Evolutionary conservation across 306 rosid genomes (phyloP).

Genomic region (Cajanus cajan): DNA sequence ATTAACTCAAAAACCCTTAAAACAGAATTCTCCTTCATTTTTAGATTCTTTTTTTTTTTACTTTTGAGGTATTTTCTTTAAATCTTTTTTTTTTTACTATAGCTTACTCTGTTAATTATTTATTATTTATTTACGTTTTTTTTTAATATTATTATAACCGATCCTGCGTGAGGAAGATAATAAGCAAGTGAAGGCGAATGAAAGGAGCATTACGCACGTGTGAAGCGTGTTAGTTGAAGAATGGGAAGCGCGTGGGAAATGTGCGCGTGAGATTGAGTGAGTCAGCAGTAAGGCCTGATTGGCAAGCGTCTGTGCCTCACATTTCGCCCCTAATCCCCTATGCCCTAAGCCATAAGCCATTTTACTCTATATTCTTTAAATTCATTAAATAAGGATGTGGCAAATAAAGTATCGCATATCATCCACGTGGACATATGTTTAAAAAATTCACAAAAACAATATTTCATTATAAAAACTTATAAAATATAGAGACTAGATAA

Average conservation of each 20-base stretch:
- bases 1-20: not conserved
- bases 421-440: no score
- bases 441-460: no score
- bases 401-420: no score
- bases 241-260: not conserved
- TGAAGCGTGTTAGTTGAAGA: constrained; percentile 5
- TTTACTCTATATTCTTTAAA: no score
- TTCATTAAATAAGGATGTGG: no score
- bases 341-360: no score
- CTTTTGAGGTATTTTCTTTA: no score
- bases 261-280: constrained; percentile 38
- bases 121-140: not conserved
- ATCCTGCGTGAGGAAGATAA: not conserved
- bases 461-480: no score
- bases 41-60: not conserved
- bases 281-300: constrained; percentile 15
- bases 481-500: no score
- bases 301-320: not conserved
- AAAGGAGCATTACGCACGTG: constrained; percentile 32
- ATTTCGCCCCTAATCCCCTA: no score
- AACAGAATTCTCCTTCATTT: not conserved
- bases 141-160: not conserved
- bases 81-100: not conserved
- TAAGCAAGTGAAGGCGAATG: constrained; percentile 26
- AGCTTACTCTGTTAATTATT: not conserved